These are phyloP conservation scores for Pseudocercospora crystallina DNA, from an alignment of 2,329 filamentous ascomycete species.

Conservation along the genomic window DNA sequence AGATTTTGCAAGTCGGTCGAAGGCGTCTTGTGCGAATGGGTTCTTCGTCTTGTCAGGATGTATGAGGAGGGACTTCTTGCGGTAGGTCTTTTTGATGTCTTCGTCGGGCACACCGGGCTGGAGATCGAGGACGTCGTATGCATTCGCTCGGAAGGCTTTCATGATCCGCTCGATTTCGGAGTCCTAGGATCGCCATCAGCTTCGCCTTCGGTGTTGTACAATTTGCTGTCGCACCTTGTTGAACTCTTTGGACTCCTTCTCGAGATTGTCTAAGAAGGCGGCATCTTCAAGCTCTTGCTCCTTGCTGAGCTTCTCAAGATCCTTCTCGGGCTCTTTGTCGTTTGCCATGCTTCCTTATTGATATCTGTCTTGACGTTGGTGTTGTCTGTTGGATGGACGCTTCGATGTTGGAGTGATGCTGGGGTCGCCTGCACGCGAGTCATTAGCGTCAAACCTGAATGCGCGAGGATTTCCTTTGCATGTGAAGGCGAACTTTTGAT, in stretches of 20 bases:
- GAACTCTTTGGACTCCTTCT: conserved; percentile 84
- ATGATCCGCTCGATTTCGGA: conserved; percentile 93
- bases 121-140: conserved; percentile 91
- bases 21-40: conserved; percentile 85
- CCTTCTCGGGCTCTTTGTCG: conserved; percentile 25
- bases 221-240: conserved; percentile 65
- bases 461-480: conserved; percentile 1
- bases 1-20: conserved; percentile 94
- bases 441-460: conserved; percentile 14
- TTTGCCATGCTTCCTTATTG: conserved; percentile 16
- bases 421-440: neutral
- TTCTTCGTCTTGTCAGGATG: conserved; percentile 98
- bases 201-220: neutral
- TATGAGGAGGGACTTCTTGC: conserved; percentile 97
- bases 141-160: conserved; percentile 79
- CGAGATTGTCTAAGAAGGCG: conserved; percentile 77
- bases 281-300: conserved; percentile 52
- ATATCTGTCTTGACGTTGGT: neutral
- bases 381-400: too few species aligned
- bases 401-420: neutral
- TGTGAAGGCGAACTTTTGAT: too few species aligned
- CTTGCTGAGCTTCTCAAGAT: conserved; percentile 30
- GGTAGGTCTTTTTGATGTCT: conserved; percentile 92
- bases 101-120: conserved; percentile 93
- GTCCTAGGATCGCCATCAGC: conserved; percentile 58